These are phyloP conservation scores for Umbelopsis ramanniana DNA, from an alignment of 192 early-diverging fungal genomes.

Conservation along the genomic window DNA sequence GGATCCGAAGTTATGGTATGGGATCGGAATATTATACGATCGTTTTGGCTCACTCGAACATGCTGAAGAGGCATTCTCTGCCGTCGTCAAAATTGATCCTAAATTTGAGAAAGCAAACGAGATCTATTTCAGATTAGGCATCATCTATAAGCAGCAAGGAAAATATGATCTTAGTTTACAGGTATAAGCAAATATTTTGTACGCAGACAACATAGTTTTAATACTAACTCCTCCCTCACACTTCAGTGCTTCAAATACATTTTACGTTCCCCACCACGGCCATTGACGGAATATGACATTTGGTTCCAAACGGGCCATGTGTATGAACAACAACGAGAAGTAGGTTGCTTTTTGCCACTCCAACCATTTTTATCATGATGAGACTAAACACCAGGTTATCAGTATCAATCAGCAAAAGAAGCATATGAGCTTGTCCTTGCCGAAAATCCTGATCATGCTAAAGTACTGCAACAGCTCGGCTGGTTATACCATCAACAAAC, in stretches of 20 bases:
- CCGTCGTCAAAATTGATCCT: conserved; percentile 94
- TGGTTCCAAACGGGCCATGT: conserved; percentile 99
- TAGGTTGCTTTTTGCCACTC: conserved; percentile 34
- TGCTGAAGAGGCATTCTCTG: conserved; percentile 96
- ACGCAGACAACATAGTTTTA: conserved; percentile 6
- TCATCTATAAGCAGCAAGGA: conserved; percentile 95
- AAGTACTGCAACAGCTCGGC: conserved; percentile 96
- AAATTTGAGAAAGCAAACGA: conserved; percentile 98
- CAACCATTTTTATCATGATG: neutral
- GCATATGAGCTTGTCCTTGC: conserved; percentile 91
- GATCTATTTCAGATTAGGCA: conserved; percentile 97
- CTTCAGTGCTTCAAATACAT: conserved; percentile 90
- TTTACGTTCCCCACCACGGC: conserved; percentile 83
- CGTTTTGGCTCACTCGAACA: conserved; percentile 96
- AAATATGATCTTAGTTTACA: conserved; percentile 76
- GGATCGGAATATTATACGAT: conserved; percentile 98
- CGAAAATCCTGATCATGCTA: conserved; percentile 93
- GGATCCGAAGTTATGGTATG: conserved; percentile 99
- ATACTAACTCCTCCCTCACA: too few species aligned
- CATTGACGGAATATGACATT: conserved; percentile 93
- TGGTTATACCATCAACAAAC: conserved; percentile 93
- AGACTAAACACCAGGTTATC: conserved; percentile 5
- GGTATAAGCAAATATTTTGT: conserved; percentile 43
- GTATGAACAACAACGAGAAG: conserved; percentile 94
- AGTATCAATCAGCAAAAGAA: conserved; percentile 75